Evolutionary conservation across 139 green algal genomes (phyloP).

Genomic region (Coelastrella sp.): DNA sequence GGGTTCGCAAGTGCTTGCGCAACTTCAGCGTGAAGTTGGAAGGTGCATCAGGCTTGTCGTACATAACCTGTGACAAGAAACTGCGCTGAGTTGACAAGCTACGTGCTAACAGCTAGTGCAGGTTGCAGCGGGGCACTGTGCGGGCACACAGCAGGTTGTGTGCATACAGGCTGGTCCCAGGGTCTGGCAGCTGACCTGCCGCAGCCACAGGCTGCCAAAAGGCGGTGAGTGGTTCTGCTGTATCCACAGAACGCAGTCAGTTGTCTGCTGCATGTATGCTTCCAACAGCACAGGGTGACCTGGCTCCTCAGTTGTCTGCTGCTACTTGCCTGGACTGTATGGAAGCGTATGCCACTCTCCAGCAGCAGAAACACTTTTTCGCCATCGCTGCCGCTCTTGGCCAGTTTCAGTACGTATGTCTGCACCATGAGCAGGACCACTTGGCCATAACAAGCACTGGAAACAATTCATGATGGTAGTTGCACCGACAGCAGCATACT

Average conservation of each 20-base stretch:
- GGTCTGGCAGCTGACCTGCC: too few relatives aligned
- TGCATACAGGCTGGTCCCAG: too few relatives aligned
- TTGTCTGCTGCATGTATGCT: too few relatives aligned
- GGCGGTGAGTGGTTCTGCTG: too few relatives aligned
- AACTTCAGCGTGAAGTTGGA: conserved; percentile 97
- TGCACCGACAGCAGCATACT: not conserved
- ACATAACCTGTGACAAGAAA: conserved; percentile 63
- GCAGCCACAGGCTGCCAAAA: too few relatives aligned
- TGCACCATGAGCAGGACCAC: conserved; percentile 44
- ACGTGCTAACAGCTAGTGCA: too few relatives aligned
- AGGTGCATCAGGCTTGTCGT: conserved; percentile 81
- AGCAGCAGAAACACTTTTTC: conserved; percentile 96
- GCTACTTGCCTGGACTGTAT: conserved; percentile 84
- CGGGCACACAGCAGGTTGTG: too few relatives aligned
- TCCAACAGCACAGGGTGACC: too few relatives aligned
- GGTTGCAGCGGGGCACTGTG: too few relatives aligned
- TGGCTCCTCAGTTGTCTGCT: not conserved
- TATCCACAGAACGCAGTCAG: too few relatives aligned
- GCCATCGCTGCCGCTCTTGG: conserved; percentile 88
- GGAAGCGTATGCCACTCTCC: conserved; percentile 91
- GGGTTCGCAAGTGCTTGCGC: conserved; percentile 95
- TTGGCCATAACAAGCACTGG: too few relatives aligned
- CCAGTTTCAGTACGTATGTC: conserved; percentile 96
- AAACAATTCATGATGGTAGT: not conserved
- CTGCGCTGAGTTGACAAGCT: too few relatives aligned